phyloP scores from a whole-genome alignment of 148 eudicot genomes.

The Agrostemma githago region DNA sequence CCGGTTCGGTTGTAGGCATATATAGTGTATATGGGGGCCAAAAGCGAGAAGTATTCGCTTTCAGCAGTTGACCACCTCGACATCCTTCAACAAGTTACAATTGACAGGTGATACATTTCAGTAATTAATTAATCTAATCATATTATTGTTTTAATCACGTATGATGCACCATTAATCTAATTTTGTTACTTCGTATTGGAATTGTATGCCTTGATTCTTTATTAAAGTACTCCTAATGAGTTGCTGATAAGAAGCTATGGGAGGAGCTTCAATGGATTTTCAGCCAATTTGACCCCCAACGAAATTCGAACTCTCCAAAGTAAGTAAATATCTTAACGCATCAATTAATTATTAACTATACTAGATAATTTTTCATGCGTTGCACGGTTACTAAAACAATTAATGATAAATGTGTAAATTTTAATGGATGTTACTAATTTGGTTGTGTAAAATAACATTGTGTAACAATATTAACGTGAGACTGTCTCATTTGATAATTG shows the following conservation, averaged over 20 bases:
- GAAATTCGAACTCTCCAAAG: slow-evolving; percentile 28
- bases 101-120: slow-evolving; percentile 6
- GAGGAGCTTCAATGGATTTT: slow-evolving; percentile 43
- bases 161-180: neutral
- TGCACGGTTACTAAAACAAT: too few species aligned
- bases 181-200: neutral
- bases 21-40: slow-evolving; percentile 31
- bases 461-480: too few species aligned
- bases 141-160: neutral
- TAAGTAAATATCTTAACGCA: neutral
- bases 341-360: too few species aligned
- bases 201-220: neutral
- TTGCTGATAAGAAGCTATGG: slow-evolving; percentile 31
- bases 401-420: too few species aligned
- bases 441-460: too few species aligned
- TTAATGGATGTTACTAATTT: too few species aligned
- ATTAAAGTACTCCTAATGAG: slow-evolving; percentile 22
- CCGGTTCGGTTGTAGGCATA: slow-evolving; percentile 16
- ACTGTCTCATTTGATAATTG: too few species aligned
- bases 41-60: slow-evolving; percentile 8
- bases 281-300: slow-evolving; percentile 31
- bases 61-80: slow-evolving; percentile 16
- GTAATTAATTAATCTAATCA: neutral
- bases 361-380: too few species aligned
- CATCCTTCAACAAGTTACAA: slow-evolving; percentile 19